Evolutionary conservation across 225 moss, liverwort and hornwort species (phyloP), one percentile per base, ranked within the genome.

Genomic region (Marchantia paleacea): DNA sequence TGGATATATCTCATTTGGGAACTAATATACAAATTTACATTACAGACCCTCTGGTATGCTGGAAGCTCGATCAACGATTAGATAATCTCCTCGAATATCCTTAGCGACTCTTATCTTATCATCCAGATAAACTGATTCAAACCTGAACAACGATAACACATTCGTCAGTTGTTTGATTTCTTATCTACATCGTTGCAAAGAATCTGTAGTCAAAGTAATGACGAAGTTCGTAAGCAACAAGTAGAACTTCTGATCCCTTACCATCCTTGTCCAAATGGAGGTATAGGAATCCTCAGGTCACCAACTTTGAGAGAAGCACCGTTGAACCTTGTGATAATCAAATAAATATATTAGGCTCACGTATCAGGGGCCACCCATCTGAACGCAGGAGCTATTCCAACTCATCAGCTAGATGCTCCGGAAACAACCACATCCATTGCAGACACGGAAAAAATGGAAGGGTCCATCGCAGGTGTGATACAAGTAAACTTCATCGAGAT

Each of bases 191-290:
- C 5, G 49, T 49, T 8, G 12, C 14, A 20, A 12, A 72, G 50
- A 51, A 10, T 3, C 22, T 19, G n/a, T 24, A 24, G 12, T 55
- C 6, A 53, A 12, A 26, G 52, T 55, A 7, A 39, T 39, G 24
- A 24, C 0, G 26, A 15, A 55, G 24, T 51, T 74, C 52, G 4
- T 74, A 51, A 20, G 53, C 74, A 7, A 74, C 16, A 24, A 55
- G 5, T 7, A 25, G 16, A 16, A 12, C 54, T 55, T 12, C 13
- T 3, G 0, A 84, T 50, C 19, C 12, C 89, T 87, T 77, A 94
- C 96, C 96, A 97, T 85, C 96, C 96, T 81, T 92, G 83, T 31
- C 96, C 96, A 78, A 89, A 91, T 22, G 96, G 96, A 0, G 96
- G 96, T 81, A 97, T 76, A 29, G 84, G 90, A 62, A 94, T 82